phyloP scores from a whole-genome alignment of 1,284 basidiomycete species.

The Ganoderma boninense region DNA sequence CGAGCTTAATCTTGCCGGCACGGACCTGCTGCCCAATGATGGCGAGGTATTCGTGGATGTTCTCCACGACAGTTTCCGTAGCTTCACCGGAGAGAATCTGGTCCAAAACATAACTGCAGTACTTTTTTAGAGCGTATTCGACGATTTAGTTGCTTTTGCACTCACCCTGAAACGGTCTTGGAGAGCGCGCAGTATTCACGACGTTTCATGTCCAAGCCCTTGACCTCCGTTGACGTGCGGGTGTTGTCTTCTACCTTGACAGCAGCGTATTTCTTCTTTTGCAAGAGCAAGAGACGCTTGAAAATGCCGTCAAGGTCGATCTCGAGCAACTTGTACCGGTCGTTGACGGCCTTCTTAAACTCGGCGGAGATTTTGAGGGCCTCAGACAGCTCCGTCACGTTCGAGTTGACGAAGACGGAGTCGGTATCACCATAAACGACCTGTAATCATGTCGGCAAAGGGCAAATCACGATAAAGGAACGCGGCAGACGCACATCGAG shows the following conservation, averaged over 20 bases:
- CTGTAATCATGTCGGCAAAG: constrained; percentile 48
- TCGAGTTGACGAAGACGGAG: constrained; percentile 98
- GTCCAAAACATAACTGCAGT: constrained; percentile 83
- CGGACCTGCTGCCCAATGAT: constrained; percentile 82
- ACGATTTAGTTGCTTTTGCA: constrained; percentile 20
- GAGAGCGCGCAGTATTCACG: constrained; percentile 94
- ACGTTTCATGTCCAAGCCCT: constrained; percentile 99
- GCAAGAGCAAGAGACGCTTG: constrained; percentile 90
- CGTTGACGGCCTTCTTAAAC: constrained; percentile 97
- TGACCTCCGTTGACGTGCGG: constrained; percentile 86
- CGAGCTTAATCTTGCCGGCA: constrained; percentile 79
- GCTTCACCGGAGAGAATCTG: constrained; percentile 93
- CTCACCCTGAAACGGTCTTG: constrained; percentile 92
- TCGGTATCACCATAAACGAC: constrained; percentile 99
- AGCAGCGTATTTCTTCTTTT: constrained; percentile 99
- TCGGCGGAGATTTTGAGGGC: constrained; percentile 92
- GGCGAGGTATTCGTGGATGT: constrained; percentile 92
- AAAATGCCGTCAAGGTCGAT: constrained; percentile 98
- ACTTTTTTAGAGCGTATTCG: not conserved
- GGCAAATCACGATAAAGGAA: constrained; percentile 4
- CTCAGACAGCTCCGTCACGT: constrained; percentile 87
- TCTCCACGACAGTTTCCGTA: constrained; percentile 89
- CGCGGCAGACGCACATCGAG: constrained; percentile 75
- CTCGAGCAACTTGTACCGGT: constrained; percentile 94
- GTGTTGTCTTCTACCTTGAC: constrained; percentile 89